Percentiles rank a stretch among this genome's conserved stretches.
Conservation (phyloP, 306 rosid species). For the Inga leiocalycina region DNA sequence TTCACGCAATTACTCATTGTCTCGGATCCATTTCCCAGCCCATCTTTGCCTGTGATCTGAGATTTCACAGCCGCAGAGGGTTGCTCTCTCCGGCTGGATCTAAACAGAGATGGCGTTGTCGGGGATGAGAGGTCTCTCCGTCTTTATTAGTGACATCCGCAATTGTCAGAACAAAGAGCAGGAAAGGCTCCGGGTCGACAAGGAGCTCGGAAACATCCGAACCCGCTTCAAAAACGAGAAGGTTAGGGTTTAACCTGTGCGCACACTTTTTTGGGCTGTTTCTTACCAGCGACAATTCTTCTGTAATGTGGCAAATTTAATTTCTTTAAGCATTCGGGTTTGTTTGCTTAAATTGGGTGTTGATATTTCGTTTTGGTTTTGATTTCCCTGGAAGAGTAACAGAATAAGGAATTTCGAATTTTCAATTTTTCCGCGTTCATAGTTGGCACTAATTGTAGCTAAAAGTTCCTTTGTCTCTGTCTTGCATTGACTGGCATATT, state of each 20-base stretch:
- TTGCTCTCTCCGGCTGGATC: constrained; percentile 57
- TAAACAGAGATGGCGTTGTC: constrained; percentile 86
- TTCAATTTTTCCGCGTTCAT: background rate
- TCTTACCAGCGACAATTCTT: background rate
- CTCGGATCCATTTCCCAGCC: constrained; percentile 51
- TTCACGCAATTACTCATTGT: constrained; percentile 26
- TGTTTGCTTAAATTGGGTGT: constrained; percentile 18
- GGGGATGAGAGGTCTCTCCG: constrained; percentile 99
- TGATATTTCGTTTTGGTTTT: constrained; percentile 7
- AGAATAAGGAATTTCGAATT: background rate
- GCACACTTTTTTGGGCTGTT: background rate
- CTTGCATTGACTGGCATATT: background rate
- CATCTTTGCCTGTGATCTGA: constrained; percentile 48
- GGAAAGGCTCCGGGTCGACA: constrained; percentile 95
- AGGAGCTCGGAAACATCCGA: constrained; percentile 98
- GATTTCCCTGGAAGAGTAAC: background rate
- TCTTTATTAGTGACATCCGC: constrained; percentile 93
- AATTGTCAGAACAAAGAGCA: constrained; percentile 98
- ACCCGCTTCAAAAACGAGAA: constrained; percentile 97
- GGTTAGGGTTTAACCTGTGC: constrained; percentile 62
- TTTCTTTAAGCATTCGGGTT: constrained; percentile 20
- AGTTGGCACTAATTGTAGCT: background rate
- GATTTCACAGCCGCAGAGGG: constrained; percentile 42
- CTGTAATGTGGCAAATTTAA: background rate
- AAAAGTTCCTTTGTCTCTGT: background rate